A percentile compares a stretch with the other conserved stretches of the same genome.
Evolutionary conservation across 305 asterid genomes (phyloP).

Genomic region (Rubia tinctorum): DNA sequence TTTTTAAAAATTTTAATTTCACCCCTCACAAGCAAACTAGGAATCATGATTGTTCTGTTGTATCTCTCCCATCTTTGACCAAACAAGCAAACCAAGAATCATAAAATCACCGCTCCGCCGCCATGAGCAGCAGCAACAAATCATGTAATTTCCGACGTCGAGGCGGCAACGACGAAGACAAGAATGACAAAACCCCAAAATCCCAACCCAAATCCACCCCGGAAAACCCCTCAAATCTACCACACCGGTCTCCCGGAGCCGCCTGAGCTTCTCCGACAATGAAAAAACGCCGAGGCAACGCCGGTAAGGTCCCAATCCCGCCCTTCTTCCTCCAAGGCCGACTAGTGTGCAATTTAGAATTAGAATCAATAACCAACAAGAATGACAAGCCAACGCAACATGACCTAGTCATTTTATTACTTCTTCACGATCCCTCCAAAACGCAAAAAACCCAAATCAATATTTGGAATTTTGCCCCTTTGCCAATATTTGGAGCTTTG

Average conservation of each 20-base stretch:
- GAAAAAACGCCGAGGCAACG: conserved; percentile 44
- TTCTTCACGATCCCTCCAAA: conserved; percentile 10
- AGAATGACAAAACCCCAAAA: conserved; percentile 16
- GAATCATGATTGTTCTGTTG: too few relatives aligned
- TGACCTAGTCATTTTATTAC: conserved; percentile 16
- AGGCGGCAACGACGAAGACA: conserved; percentile 43
- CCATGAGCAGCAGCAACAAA: conserved; percentile 45
- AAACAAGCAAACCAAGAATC: too few relatives aligned
- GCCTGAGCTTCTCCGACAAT: conserved; percentile 83
- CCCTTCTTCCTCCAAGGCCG: conserved; percentile 28
- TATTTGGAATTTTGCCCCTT: conserved; percentile 4
- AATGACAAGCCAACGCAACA: conserved; percentile 11
- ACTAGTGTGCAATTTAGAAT: not conserved
- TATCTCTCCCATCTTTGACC: too few relatives aligned
- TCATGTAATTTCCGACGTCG: conserved; percentile 91
- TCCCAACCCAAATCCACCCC: conserved; percentile 19
- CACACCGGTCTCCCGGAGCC: conserved; percentile 45
- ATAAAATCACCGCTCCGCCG: conserved; percentile 17
- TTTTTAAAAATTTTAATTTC: too few relatives aligned
- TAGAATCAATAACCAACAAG: not conserved
- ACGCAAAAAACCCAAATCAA: not conserved
- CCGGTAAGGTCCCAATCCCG: conserved; percentile 53
- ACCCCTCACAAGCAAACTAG: too few relatives aligned
- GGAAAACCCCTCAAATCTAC: conserved; percentile 54
- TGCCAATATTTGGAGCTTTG: conserved; percentile 4